phyloP scores from a whole-genome alignment of 176 grass and related monocot genomes.

The Otatea glauca region DNA sequence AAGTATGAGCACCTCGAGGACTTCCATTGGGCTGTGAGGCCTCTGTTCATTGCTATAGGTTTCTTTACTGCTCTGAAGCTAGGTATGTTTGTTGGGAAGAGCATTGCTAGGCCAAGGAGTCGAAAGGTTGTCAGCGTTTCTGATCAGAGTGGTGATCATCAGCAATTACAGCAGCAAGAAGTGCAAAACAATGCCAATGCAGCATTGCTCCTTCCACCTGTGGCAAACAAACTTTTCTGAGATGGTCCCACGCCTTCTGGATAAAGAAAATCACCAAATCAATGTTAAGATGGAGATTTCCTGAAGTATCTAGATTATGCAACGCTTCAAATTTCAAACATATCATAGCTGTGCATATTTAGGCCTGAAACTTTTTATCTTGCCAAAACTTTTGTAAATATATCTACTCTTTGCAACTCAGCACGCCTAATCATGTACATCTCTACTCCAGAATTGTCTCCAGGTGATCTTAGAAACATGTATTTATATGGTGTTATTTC shows the following conservation, averaged over 20 bases:
- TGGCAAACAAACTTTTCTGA: slow-evolving; percentile 78
- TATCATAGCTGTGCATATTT: slow-evolving; percentile 43
- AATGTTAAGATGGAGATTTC: neutral
- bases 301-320: neutral
- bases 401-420: neutral
- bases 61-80: slow-evolving; percentile 75
- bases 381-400: slow-evolving; percentile 22
- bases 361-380: slow-evolving; percentile 28
- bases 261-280: slow-evolving; percentile 37
- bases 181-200: slow-evolving; percentile 33
- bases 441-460: neutral
- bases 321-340: neutral
- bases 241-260: slow-evolving; percentile 50
- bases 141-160: slow-evolving; percentile 39
- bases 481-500: slow-evolving; percentile 11
- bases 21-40: slow-evolving; percentile 91
- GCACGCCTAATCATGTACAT: neutral
- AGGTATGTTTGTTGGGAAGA: slow-evolving; percentile 67
- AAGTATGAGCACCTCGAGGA: slow-evolving; percentile 95
- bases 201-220: slow-evolving; percentile 63
- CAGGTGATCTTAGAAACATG: slow-evolving; percentile 5
- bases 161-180: slow-evolving; percentile 41
- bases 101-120: slow-evolving; percentile 52
- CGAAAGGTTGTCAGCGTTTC: slow-evolving; percentile 57
- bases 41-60: slow-evolving; percentile 73